Conservation (phyloP, 176 grass and related monocot genomes). For the Musa schizocarpa region DNA sequence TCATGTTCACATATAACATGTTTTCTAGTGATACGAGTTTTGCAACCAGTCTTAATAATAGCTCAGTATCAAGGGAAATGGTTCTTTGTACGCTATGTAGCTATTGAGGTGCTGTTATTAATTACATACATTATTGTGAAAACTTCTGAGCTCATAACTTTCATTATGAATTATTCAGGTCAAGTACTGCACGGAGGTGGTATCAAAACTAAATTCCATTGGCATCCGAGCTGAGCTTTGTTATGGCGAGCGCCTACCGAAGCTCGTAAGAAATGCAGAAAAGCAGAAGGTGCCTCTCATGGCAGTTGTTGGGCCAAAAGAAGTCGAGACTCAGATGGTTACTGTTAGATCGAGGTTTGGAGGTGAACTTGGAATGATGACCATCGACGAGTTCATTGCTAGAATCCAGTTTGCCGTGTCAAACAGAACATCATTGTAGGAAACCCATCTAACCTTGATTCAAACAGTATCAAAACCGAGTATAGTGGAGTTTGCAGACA, state of each 20-base stretch:
- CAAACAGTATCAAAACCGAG: too few species aligned
- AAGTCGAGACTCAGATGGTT: constrained; percentile 54
- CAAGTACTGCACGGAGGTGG: constrained; percentile 68
- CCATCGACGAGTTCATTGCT: constrained; percentile 53
- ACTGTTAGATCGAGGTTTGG: constrained; percentile 68
- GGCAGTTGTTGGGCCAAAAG: constrained; percentile 82
- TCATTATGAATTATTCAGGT: constrained; percentile 39
- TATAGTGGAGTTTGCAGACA: too few species aligned
- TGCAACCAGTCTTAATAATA: too few species aligned
- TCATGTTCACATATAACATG: too few species aligned
- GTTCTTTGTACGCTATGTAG: too few species aligned
- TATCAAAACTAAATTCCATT: constrained; percentile 48
- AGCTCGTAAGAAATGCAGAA: constrained; percentile 78
- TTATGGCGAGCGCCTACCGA: constrained; percentile 73
- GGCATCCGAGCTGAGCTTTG: constrained; percentile 70
- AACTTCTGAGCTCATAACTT: not conserved
- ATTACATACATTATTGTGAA: not conserved
- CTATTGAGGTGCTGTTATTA: not conserved
- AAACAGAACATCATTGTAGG: constrained; percentile 41
- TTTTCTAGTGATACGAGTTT: too few species aligned
- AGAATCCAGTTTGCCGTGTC: constrained; percentile 29
- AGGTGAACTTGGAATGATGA: constrained; percentile 66
- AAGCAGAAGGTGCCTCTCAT: constrained; percentile 86
- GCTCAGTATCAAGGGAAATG: too few species aligned
- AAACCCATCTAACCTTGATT: not conserved